Percentiles rank a stretch among this genome's conserved stretches.
phyloP scores from a whole-genome alignment of 495 filamentous ascomycete species.

The Hypoxylon crocopeplum region DNA sequence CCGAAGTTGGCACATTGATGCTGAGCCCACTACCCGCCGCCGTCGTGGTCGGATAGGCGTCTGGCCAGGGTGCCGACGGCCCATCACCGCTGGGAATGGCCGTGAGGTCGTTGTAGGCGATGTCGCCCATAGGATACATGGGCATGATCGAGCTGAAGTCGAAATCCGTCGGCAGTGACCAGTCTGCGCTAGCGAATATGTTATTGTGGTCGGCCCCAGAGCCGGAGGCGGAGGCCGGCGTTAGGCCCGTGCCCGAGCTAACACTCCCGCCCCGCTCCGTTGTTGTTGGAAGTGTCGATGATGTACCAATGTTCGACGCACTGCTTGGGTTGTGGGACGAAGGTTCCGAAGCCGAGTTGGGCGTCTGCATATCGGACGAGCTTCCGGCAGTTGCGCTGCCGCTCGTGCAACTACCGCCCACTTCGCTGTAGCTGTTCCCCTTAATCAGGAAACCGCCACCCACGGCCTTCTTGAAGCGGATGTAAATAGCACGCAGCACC shows the following conservation, averaged over 20 bases:
- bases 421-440: slow-evolving; percentile 9
- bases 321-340: slow-evolving; percentile 25
- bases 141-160: slow-evolving; percentile 57
- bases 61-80: slow-evolving; percentile 25
- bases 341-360: slow-evolving; percentile 24
- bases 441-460: slow-evolving; percentile 31
- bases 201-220: slow-evolving; percentile 15
- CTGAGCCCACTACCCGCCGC: slow-evolving; percentile 13
- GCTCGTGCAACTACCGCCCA: slow-evolving; percentile 13
- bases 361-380: slow-evolving; percentile 36
- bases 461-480: slow-evolving; percentile 53
- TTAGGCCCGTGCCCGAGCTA: slow-evolving; percentile 23
- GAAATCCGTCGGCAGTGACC: slow-evolving; percentile 48
- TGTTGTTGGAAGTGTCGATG: slow-evolving; percentile 10
- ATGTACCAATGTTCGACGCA: slow-evolving; percentile 5
- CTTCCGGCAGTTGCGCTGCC: slow-evolving; percentile 8
- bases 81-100: slow-evolving; percentile 39
- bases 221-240: slow-evolving; percentile 11
- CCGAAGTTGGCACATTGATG: slow-evolving; percentile 8
- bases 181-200: slow-evolving; percentile 34
- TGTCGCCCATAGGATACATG: slow-evolving; percentile 61
- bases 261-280: slow-evolving; percentile 27
- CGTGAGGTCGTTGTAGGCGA: slow-evolving; percentile 58
- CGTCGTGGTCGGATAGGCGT: slow-evolving; percentile 18
- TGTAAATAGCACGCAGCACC: slow-evolving; percentile 55